Conservation (phyloP, 305 asterid species). For the Ilex paraguariensis region DNA sequence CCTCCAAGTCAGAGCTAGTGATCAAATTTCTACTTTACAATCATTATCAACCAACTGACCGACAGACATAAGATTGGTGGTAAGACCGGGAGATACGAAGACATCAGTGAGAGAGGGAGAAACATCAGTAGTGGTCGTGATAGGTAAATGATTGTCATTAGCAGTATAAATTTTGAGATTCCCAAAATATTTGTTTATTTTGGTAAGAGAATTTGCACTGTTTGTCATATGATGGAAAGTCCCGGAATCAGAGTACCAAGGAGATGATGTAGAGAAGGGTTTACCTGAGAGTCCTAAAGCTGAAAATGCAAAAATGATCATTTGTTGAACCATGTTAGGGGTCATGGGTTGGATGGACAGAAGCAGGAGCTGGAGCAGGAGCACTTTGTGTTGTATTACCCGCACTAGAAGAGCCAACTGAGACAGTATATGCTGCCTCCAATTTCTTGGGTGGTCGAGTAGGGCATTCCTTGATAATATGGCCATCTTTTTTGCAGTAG, state of each 20-base stretch:
- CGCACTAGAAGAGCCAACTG: background rate
- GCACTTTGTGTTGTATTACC: background rate
- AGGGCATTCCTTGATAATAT: constrained; percentile 6
- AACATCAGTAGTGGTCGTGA: no score
- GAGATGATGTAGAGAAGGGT: background rate
- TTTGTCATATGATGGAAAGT: background rate
- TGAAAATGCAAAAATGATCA: constrained; percentile 3
- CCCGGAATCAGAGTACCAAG: constrained; percentile 2
- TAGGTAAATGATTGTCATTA: no score
- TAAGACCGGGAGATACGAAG: no score
- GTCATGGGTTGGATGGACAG: background rate
- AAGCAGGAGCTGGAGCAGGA: background rate
- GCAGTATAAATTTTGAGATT: background rate
- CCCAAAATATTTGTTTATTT: background rate
- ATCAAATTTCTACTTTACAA: no score
- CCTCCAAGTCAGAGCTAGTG: no score
- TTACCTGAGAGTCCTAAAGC: constrained; percentile 5
- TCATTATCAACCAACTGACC: no score
- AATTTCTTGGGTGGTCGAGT: background rate
- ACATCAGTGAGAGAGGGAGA: no score
- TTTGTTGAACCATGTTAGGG: constrained; percentile 8
- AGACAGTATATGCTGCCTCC: background rate
- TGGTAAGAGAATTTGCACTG: background rate
- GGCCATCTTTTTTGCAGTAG: background rate
- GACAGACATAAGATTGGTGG: no score